Conservation (phyloP, 208 protist species). For the Balamuthia mandrillaris region DNA sequence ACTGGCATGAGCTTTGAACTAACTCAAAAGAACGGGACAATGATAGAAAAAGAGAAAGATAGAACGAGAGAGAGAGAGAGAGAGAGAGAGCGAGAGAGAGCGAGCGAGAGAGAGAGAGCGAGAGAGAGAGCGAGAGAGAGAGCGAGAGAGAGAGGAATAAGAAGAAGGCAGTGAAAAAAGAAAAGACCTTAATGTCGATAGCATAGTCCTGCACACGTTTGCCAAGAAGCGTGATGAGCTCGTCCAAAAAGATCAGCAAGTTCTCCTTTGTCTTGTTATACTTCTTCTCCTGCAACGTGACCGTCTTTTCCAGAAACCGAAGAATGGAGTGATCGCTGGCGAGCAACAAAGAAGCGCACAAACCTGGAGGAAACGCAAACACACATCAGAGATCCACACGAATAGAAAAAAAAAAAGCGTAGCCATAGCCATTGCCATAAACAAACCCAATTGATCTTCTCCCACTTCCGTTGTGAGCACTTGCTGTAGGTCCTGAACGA, state of each 20-base stretch:
- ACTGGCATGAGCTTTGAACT: too few relatives aligned
- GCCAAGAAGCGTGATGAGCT: slow-evolving; percentile 30
- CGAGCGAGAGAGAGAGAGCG: too few relatives aligned
- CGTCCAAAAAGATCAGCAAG: slow-evolving; percentile 25
- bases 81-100: neutral
- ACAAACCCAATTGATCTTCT: slow-evolving; percentile 14
- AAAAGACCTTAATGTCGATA: neutral
- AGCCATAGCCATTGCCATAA: neutral
- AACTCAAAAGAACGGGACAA: too few relatives aligned
- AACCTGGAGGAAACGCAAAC: too few relatives aligned
- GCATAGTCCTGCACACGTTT: slow-evolving; percentile 36
- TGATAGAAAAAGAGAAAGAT: too few relatives aligned
- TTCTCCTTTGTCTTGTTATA: slow-evolving; percentile 33
- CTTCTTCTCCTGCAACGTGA: slow-evolving; percentile 24
- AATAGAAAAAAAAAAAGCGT: neutral
- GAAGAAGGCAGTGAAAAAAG: neutral
- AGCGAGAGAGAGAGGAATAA: too few relatives aligned
- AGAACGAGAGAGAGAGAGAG: too few relatives aligned
- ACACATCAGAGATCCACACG: neutral
- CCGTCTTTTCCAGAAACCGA: slow-evolving; percentile 20
- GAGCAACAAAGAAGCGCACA: slow-evolving; percentile 2
- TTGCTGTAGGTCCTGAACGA: slow-evolving; percentile 12
- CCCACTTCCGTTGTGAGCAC: neutral
- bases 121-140: too few relatives aligned
- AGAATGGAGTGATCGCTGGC: slow-evolving; percentile 10